Base-by-base conservation (phyloP, 345 rosid genomes). In the Citrus cavaleriei region DNA sequence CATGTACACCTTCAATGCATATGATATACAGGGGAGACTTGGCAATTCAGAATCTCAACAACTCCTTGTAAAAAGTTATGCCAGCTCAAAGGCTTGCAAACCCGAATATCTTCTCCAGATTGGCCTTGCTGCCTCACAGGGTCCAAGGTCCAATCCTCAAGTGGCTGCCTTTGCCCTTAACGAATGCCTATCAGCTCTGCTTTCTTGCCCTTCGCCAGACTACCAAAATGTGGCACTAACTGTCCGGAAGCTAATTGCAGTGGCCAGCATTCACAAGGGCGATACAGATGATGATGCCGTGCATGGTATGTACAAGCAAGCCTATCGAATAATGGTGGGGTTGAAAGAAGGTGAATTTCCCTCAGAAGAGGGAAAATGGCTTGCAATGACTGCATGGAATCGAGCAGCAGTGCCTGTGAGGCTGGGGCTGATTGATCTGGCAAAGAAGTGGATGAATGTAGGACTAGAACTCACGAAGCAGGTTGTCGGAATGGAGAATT, bases 321-420 rank as follows among this genome's bases (percentile, higher is more conserved):
- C 97, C 4, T 91, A 87, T 79, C 70, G 95, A 58, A 90, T 94
- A 83, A 96, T 93, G 97, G 90, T 94, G 8, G 98, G 99, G 58
- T 80, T 96, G 84, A 89, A 88, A 81, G 97, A 88, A 78, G 97
- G 95, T 3, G 97, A 96, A 83, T 96, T 90, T 82, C 98, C 98
- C 1, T 80, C 68, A 10, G 98, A 93, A 70, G 98, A 94, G 85
- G 97, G 94, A 5, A 96, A 93, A 89, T 96, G 99, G 99, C 95
- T 91, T 2, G 97, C 90, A n/a, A 93, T 86, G 88, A 90, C 97
- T 22, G 97, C 99, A 1, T 96, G 98, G 99, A 96, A 96, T 77
- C 85, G 98, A 60, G 97, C 97, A 55, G 88, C 94, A 18, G 62
- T 94, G 61, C 97, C 99, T 0, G 85, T 93, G 80, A 89, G 87